These are phyloP conservation scores for Fusarium graminum DNA, from an alignment of 2,329 filamentous ascomycete genomes.

Conservation along the genomic window DNA sequence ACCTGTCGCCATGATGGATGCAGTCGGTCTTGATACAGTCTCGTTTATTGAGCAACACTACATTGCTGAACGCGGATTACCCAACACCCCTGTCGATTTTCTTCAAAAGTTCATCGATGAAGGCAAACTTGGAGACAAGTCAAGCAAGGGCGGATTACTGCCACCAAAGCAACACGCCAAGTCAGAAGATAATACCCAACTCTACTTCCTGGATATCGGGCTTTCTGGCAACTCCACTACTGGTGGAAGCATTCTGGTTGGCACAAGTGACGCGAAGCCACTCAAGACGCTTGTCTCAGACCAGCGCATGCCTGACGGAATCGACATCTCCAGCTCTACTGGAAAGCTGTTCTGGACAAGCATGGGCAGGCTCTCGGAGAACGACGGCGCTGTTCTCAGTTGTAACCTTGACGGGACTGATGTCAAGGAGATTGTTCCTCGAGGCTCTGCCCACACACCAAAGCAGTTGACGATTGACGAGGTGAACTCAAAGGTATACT, in stretches of 20 bases:
- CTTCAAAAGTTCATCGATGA: constrained; percentile 14
- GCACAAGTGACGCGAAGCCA: rapidly evolving
- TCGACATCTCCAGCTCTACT: neutral
- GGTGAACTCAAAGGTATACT: neutral
- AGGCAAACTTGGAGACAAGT: constrained; percentile 17
- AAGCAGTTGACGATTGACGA: constrained; percentile 3
- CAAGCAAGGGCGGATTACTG: constrained; percentile 7
- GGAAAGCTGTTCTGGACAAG: constrained; percentile 3
- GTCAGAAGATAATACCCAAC: rapidly evolving
- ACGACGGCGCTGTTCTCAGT: neutral
- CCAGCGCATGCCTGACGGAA: constrained; percentile 6
- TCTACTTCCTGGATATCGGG: constrained; percentile 5
- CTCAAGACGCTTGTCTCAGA: neutral
- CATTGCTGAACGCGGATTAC: constrained; percentile 5
- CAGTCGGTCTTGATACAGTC: constrained; percentile 18
- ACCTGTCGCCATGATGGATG: constrained; percentile 14
- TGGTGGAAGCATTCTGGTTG: neutral
- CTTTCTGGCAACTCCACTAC: neutral
- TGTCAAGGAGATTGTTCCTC: neutral
- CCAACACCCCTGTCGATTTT: constrained; percentile 6
- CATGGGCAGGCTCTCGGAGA: constrained; percentile 5
- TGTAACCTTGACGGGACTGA: neutral
- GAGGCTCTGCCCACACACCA: neutral
- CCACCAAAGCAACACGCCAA: rapidly evolving
- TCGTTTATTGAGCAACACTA: constrained; percentile 27